These are phyloP conservation scores for Cymbopogon citratus DNA, from an alignment of 176 grass and related monocot species.

Conservation along the genomic window DNA sequence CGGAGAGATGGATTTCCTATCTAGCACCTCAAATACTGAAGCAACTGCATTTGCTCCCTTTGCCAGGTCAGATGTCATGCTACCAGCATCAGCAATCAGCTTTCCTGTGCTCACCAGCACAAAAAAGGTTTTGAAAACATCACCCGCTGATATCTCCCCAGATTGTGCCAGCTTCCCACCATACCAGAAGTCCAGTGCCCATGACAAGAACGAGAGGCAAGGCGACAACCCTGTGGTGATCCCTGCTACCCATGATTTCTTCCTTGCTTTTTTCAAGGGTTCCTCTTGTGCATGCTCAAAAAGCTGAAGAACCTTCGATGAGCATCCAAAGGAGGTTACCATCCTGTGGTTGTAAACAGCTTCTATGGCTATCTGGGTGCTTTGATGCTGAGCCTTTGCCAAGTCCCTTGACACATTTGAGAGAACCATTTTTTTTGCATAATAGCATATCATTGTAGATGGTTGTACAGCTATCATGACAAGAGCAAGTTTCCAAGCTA, in stretches of 20 bases:
- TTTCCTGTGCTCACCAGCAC: constrained; percentile 98
- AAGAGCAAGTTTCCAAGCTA: constrained; percentile 96
- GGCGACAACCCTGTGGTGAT: constrained; percentile 83
- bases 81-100: constrained; percentile 91
- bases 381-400: constrained; percentile 83
- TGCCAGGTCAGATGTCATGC: constrained; percentile 97
- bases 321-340: constrained; percentile 94
- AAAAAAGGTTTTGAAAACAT: constrained; percentile 99
- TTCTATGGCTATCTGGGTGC: constrained; percentile 97
- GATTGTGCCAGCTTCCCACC: constrained; percentile 79
- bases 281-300: constrained; percentile 78
- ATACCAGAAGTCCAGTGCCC: constrained; percentile 99
- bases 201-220: constrained; percentile 85
- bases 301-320: constrained; percentile 68
- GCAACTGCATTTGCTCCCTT: constrained; percentile 94
- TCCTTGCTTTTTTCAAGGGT: constrained; percentile 75
- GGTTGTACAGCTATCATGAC: constrained; percentile 99
- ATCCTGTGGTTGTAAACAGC: constrained; percentile 95
- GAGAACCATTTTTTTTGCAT: constrained; percentile 87
- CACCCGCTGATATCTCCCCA: constrained; percentile 77
- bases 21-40: constrained; percentile 94
- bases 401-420: constrained; percentile 83
- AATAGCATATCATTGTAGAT: constrained; percentile 81
- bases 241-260: constrained; percentile 91
- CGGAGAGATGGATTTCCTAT: constrained; percentile 76